These are phyloP conservation scores for Mycena rebaudengoi DNA, from an alignment of 768 basidiomycete genomes.

Conservation along the genomic window DNA sequence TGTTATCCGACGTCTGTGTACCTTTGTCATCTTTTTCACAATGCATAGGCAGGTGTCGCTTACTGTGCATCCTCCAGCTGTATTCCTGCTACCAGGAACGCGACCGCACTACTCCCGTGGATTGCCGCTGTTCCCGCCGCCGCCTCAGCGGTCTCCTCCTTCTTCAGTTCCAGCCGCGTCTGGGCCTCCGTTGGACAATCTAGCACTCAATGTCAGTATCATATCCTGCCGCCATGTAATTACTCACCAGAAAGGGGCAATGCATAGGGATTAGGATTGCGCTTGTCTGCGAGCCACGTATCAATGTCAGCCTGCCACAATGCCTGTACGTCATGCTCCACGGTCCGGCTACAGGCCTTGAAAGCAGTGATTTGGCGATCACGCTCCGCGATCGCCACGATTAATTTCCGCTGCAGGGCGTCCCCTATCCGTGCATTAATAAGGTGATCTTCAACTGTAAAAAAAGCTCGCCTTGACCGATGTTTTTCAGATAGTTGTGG, in stretches of 20 bases:
- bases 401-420: background rate
- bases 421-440: too few species aligned
- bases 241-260: background rate
- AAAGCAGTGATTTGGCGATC: background rate
- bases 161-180: background rate
- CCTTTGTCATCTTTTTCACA: background rate
- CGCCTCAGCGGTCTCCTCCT: background rate
- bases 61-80: slow-evolving; percentile 10
- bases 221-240: background rate
- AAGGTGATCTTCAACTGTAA: too few species aligned
- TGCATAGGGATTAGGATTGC: background rate
- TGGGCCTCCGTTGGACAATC: background rate
- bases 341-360: background rate
- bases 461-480: slow-evolving; percentile 5
- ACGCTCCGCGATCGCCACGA: slow-evolving; percentile 7
- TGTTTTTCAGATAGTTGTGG: slow-evolving; percentile 23
- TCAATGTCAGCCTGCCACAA: background rate
- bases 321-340: background rate
- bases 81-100: background rate
- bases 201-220: background rate
- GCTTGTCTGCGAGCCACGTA: slow-evolving; percentile 7
- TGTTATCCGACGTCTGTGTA: background rate
- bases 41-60: background rate
- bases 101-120: background rate
- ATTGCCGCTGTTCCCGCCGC: background rate